A percentile compares a stretch with the other conserved stretches of the same genome.
These are phyloP conservation scores for Tylopilus vinaceipallidus DNA, from an alignment of 768 basidiomycete genomes.

Conservation along the genomic window DNA sequence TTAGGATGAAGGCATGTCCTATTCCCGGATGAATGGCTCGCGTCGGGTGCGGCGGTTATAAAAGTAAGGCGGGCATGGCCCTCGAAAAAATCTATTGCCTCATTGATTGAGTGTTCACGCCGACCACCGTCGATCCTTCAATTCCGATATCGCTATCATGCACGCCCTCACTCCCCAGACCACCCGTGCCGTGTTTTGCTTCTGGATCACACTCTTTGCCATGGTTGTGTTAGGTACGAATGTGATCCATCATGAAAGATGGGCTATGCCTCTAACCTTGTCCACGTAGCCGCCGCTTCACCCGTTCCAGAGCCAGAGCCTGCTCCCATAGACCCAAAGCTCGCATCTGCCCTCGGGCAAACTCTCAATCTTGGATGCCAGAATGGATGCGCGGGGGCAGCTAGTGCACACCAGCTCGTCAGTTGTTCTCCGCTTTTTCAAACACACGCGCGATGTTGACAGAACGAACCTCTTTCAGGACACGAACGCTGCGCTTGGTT, in stretches of 20 bases:
- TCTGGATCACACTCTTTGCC: conserved; percentile 23
- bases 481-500: conserved; percentile 19
- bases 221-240: conserved; percentile 21
- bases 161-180: conserved; percentile 2
- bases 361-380: conserved; percentile 26
- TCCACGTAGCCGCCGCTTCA: conserved; percentile 19
- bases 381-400: conserved; percentile 21
- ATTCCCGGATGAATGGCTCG: not conserved
- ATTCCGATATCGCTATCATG: conserved; percentile 5
- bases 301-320: conserved; percentile 24
- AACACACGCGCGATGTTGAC: not conserved
- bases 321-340: conserved; percentile 21
- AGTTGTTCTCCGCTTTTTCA: not conserved
- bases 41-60: not conserved
- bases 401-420: conserved; percentile 23
- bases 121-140: not conserved
- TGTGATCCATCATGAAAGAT: too few species aligned
- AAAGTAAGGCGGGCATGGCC: conserved; percentile 2
- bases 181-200: conserved; percentile 15
- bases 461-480: conserved; percentile 8
- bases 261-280: not conserved
- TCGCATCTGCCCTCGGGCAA: conserved; percentile 18
- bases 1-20: conserved; percentile 8
- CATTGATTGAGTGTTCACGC: conserved; percentile 11
- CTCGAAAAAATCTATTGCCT: not conserved